Conservation (phyloP, 1,139 yeast species). For the Pichia sp. region DNA sequence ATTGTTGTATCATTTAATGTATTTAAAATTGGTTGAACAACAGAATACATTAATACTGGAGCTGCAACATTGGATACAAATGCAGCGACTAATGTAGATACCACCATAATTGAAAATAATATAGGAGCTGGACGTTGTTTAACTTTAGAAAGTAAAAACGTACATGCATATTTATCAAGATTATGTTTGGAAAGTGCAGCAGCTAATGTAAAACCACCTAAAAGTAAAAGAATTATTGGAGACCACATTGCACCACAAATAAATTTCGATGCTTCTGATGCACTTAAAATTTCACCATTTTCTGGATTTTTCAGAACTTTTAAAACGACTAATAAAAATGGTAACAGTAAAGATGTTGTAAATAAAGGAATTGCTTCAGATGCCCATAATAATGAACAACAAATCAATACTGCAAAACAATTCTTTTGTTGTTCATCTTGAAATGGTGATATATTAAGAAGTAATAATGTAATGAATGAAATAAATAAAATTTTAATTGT, state of each 20-base stretch:
- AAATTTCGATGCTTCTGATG: constrained; percentile 65
- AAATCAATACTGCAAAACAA: constrained; percentile 75
- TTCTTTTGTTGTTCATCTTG: constrained; percentile 62
- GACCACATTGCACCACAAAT: constrained; percentile 91
- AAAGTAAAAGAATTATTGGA: constrained; percentile 76
- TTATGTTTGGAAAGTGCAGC: constrained; percentile 89
- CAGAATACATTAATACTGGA: constrained; percentile 85
- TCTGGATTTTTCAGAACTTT: constrained; percentile 60
- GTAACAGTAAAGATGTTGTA: constrained; percentile 76
- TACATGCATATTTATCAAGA: constrained; percentile 78
- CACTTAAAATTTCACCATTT: constrained; percentile 46
- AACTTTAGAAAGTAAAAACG: constrained; percentile 71
- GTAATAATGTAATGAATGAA: constrained; percentile 37
- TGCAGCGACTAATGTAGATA: constrained; percentile 81
- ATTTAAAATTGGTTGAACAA: constrained; percentile 80
- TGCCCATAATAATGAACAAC: constrained; percentile 86
- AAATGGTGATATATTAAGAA: constrained; percentile 54
- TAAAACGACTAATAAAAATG: constrained; percentile 68
- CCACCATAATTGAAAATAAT: constrained; percentile 72
- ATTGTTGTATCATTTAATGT: constrained; percentile 68
- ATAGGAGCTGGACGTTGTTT: constrained; percentile 82
- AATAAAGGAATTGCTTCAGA: constrained; percentile 87
- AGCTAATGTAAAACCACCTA: constrained; percentile 92
- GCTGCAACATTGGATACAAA: constrained; percentile 98
- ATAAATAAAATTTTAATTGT: constrained; percentile 42